Conservation (phyloP, 2,329 filamentous ascomycete species). For the Curvularia sp. region DNA sequence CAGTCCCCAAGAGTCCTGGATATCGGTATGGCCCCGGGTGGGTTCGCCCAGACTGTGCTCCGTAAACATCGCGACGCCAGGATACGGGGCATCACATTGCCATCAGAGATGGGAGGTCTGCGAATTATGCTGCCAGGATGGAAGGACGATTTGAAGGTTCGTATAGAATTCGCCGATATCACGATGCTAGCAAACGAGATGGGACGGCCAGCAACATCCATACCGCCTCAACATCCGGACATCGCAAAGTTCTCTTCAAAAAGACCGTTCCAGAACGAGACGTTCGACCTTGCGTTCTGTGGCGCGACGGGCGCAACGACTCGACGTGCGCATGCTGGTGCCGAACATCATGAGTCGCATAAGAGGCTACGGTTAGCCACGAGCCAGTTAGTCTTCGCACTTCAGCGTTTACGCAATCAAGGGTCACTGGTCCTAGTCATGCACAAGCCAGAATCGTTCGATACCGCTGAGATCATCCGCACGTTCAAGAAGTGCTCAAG, state of each 20-base stretch:
- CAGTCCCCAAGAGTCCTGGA: conserved; percentile 1
- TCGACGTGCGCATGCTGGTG: no score
- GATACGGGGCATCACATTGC: conserved; percentile 1
- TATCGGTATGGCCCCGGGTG: background rate
- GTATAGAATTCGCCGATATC: conserved; percentile 2
- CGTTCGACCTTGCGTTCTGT: no score
- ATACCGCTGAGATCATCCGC: conserved; percentile 46
- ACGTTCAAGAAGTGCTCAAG: conserved; percentile 53
- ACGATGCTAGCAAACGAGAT: conserved; percentile 3
- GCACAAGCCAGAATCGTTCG: conserved; percentile 56
- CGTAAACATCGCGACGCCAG: conserved; percentile 4
- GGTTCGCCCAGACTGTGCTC: conserved; percentile 1
- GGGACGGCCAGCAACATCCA: background rate
- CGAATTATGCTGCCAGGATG: background rate
- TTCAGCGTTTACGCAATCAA: conserved; percentile 54
- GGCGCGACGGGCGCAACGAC: no score
- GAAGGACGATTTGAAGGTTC: background rate
- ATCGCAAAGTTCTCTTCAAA: background rate
- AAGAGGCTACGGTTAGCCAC: conserved; percentile 42
- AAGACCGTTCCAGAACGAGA: no score
- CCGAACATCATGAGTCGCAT: background rate
- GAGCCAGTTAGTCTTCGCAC: conserved; percentile 54
- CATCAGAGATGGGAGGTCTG: background rate
- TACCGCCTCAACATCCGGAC: background rate
- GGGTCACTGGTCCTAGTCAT: conserved; percentile 61